A percentile compares a stretch with the other conserved stretches of the same genome.
These are phyloP conservation scores for Venturia oleaginea DNA, from an alignment of 2,329 filamentous ascomycete genomes.

Conservation along the genomic window DNA sequence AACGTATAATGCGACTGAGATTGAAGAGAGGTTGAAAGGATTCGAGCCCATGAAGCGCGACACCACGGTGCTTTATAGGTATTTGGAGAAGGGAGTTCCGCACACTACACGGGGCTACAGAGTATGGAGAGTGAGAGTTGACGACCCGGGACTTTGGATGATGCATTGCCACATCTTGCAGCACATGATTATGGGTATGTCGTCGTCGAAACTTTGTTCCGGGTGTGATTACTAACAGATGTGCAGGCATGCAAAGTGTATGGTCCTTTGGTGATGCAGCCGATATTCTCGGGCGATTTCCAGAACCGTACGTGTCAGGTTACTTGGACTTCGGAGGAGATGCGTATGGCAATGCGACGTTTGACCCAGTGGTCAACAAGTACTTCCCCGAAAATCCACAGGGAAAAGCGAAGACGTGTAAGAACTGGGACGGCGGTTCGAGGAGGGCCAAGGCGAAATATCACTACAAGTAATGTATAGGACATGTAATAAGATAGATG, in stretches of 20 bases:
- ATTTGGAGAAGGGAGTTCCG: constrained; percentile 32
- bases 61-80: constrained; percentile 49
- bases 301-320: constrained; percentile 27
- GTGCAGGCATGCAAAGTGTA: constrained; percentile 34
- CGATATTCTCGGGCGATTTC: constrained; percentile 29
- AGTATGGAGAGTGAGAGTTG: constrained; percentile 49
- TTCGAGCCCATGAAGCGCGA: constrained; percentile 36
- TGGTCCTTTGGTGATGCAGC: constrained; percentile 38
- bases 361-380: constrained; percentile 16
- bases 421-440: neutral
- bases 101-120: constrained; percentile 47
- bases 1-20: constrained; percentile 41
- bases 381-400: constrained; percentile 6
- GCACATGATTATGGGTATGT: constrained; percentile 48
- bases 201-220: neutral
- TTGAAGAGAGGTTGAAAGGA: constrained; percentile 35
- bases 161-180: constrained; percentile 51
- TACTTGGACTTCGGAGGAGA: constrained; percentile 38
- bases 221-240: neutral
- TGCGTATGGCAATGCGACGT: constrained; percentile 29
- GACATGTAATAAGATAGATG: neutral
- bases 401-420: neutral
- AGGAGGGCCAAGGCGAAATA: neutral
- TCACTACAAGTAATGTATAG: neutral
- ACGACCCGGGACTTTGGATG: constrained; percentile 50